A percentile compares a stretch with the other conserved stretches of the same genome.
Conservation (phyloP, 2,329 filamentous ascomycete genomes). For the Immersiporthe knoxdaviesiana region DNA sequence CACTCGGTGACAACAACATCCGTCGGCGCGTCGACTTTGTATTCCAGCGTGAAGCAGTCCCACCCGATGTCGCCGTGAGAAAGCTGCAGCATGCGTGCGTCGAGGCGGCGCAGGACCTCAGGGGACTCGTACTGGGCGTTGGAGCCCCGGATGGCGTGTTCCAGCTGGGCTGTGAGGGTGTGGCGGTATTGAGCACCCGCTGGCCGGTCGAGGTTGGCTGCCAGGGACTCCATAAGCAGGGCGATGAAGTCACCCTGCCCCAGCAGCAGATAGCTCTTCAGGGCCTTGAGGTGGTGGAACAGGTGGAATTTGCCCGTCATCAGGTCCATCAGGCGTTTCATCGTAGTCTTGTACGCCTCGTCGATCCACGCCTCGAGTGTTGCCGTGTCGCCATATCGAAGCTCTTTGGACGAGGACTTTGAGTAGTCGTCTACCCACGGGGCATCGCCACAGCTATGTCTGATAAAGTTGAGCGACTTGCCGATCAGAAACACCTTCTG, state of each 20-base stretch:
- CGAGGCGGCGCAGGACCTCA: slow-evolving; percentile 87
- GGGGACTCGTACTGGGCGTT: slow-evolving; percentile 95
- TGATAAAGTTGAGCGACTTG: slow-evolving; percentile 97
- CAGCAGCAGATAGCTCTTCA: slow-evolving; percentile 93
- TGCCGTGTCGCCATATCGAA: slow-evolving; percentile 90
- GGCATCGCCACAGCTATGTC: slow-evolving; percentile 91
- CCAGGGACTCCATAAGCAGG: slow-evolving; percentile 92
- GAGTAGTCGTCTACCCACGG: slow-evolving; percentile 96
- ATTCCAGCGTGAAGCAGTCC: slow-evolving; percentile 99
- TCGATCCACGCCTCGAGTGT: slow-evolving; percentile 93
- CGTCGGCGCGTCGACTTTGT: slow-evolving; percentile 95
- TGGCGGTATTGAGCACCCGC: slow-evolving; percentile 97
- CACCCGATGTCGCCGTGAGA: slow-evolving; percentile 97
- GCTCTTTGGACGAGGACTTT: slow-evolving; percentile 86
- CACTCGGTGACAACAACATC: slow-evolving; percentile 97
- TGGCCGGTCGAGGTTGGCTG: slow-evolving; percentile 88
- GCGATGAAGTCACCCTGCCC: slow-evolving; percentile 98
- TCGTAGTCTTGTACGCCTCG: slow-evolving; percentile 96
- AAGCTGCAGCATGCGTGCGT: slow-evolving; percentile 97
- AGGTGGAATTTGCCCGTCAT: slow-evolving; percentile 96
- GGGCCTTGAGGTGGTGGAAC: slow-evolving; percentile 85
- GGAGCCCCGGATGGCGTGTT: slow-evolving; percentile 94
- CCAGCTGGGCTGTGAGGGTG: slow-evolving; percentile 94
- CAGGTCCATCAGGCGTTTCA: slow-evolving; percentile 89
- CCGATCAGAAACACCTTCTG: slow-evolving; percentile 97